These are phyloP conservation scores for Candida boleticola DNA, from an alignment of 805 yeast genomes.

Conservation along the genomic window DNA sequence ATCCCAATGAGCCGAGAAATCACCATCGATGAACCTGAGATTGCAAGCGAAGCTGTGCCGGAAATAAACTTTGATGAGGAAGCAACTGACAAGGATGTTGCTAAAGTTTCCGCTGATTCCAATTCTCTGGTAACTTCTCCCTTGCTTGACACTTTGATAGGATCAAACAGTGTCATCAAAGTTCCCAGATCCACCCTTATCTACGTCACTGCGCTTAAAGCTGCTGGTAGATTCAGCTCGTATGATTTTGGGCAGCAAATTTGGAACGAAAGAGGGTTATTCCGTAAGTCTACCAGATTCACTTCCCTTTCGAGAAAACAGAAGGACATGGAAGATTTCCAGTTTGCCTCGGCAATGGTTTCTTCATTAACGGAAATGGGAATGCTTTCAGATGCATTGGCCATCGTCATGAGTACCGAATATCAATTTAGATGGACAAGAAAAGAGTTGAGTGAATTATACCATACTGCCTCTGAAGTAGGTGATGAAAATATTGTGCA, in stretches of 20 bases:
- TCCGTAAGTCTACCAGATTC: slow-evolving; percentile 56
- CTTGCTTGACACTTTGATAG: background rate
- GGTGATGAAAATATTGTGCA: slow-evolving; percentile 29
- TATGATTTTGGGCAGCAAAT: slow-evolving; percentile 58
- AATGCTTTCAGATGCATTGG: slow-evolving; percentile 65
- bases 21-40: slow-evolving; percentile 15
- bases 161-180: slow-evolving; percentile 3
- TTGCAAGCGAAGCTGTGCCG: slow-evolving; percentile 9
- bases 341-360: slow-evolving; percentile 73
- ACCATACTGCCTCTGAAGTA: slow-evolving; percentile 27
- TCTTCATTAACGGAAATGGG: slow-evolving; percentile 54
- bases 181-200: slow-evolving; percentile 38
- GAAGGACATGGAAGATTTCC: slow-evolving; percentile 53
- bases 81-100: background rate
- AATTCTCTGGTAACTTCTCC: background rate
- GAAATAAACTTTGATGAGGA: background rate
- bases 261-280: slow-evolving; percentile 80
- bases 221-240: slow-evolving; percentile 58
- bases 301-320: slow-evolving; percentile 29
- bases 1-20: slow-evolving; percentile 15
- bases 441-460: slow-evolving; percentile 30
- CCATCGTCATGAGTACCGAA: slow-evolving; percentile 63
- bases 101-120: background rate
- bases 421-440: slow-evolving; percentile 70
- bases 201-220: slow-evolving; percentile 62